A percentile compares a stretch with the other conserved stretches of the same genome.
Conservation (phyloP, 2,329 filamentous ascomycete genomes). For the Hymenoscyphus infarciens region DNA sequence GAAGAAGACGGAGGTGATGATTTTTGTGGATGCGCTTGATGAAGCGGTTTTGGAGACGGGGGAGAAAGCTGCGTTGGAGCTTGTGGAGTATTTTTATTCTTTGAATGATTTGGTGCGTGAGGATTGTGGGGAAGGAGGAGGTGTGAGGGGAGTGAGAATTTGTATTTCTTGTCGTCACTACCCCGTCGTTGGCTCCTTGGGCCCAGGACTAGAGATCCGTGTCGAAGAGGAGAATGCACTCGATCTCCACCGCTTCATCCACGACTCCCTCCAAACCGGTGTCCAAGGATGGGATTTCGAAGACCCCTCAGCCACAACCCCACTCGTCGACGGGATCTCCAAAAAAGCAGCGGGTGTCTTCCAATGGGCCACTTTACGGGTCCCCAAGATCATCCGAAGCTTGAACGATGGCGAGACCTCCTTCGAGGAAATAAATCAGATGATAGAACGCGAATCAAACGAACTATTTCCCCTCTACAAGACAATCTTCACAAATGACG, state of each 20-base stretch:
- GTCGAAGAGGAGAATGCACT: slow-evolving; percentile 25
- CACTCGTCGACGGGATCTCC: slow-evolving; percentile 8
- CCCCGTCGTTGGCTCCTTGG: slow-evolving; percentile 12
- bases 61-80: background rate
- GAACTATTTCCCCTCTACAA: slow-evolving; percentile 21
- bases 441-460: slow-evolving; percentile 13
- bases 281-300: slow-evolving; percentile 7
- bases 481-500: slow-evolving; percentile 17
- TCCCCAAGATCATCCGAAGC: slow-evolving; percentile 16
- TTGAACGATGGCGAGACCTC: slow-evolving; percentile 19
- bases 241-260: slow-evolving; percentile 20
- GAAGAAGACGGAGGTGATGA: slow-evolving; percentile 7
- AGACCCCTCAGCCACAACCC: too few relatives aligned
- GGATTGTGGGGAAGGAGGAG: background rate
- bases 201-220: slow-evolving; percentile 12
- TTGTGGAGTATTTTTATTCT: slow-evolving; percentile 14
- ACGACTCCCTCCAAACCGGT: slow-evolving; percentile 1
- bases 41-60: slow-evolving; percentile 18
- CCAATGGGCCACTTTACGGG: slow-evolving; percentile 22
- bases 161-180: slow-evolving; percentile 24
- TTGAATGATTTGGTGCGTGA: background rate
- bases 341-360: slow-evolving; percentile 21
- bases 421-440: background rate
- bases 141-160: slow-evolving; percentile 12
- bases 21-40: slow-evolving; percentile 30